Percentiles rank a stretch among this genome's conserved stretches.
These are phyloP conservation scores for Entomortierella lignicola DNA, from an alignment of 192 early-diverging fungal species.

Conservation along the genomic window DNA sequence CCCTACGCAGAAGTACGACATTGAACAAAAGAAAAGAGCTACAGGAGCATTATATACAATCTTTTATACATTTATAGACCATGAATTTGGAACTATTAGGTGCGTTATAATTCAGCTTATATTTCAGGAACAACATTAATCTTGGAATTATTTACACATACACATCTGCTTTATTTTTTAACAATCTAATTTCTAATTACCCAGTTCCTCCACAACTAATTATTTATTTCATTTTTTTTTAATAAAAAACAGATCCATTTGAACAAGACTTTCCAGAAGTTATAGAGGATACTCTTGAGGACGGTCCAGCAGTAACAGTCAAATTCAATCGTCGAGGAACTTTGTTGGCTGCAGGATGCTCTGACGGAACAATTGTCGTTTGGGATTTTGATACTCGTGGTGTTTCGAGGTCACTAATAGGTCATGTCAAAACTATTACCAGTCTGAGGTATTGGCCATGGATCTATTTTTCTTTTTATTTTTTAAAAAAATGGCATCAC, in stretches of 20 bases:
- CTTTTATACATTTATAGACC: background rate
- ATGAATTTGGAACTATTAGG: conserved; percentile 15
- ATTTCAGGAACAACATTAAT: background rate
- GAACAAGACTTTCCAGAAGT: conserved; percentile 85
- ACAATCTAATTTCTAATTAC: no score
- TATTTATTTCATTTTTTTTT: no score
- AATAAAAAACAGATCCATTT: conserved; percentile 68
- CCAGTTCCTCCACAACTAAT: no score
- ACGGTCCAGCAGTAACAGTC: conserved; percentile 74
- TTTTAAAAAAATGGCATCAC: background rate
- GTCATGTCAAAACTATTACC: conserved; percentile 80
- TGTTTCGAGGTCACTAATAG: conserved; percentile 73
- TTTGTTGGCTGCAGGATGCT: conserved; percentile 82
- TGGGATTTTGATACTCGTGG: conserved; percentile 93
- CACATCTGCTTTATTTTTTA: no score
- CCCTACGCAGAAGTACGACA: no score
- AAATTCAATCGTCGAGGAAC: conserved; percentile 85
- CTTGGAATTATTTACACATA: no score
- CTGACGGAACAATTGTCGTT: conserved; percentile 82
- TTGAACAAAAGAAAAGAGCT: no score
- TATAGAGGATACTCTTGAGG: conserved; percentile 80
- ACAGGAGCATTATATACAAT: no score
- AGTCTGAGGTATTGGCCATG: conserved; percentile 73
- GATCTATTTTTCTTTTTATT: background rate
- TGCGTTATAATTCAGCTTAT: background rate